phyloP scores from a whole-genome alignment of 202 grass and related monocot species.

The Hordeum pubiflorum region DNA sequence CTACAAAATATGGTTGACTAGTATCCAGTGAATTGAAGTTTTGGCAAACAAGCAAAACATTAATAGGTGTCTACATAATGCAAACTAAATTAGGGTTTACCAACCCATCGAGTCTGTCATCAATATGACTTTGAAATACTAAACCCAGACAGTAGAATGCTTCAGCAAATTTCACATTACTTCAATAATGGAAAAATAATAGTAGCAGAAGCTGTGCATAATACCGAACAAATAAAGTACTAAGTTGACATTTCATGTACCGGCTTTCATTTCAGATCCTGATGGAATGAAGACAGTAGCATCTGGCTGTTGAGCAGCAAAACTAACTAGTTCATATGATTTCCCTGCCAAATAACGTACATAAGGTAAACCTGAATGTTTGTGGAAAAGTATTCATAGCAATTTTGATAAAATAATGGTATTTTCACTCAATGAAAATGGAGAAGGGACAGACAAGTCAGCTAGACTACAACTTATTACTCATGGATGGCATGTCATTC shows the following conservation, averaged over 20 bases:
- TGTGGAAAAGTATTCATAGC: not conserved
- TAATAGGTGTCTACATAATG: not conserved
- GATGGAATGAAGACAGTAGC: slow-evolving; percentile 67
- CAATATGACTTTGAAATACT: not conserved
- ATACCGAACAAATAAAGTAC: not conserved
- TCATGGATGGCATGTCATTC: not conserved
- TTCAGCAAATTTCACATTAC: not conserved
- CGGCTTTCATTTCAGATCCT: slow-evolving; percentile 50
- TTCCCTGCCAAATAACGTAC: slow-evolving; percentile 48
- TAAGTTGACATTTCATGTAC: slow-evolving; percentile 32
- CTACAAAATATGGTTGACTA: not conserved
- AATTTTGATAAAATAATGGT: not conserved
- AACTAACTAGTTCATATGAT: slow-evolving; percentile 68
- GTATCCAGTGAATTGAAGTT: not conserved
- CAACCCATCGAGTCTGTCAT: not conserved
- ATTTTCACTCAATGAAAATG: not conserved
- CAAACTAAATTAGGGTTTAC: not conserved
- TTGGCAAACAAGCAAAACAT: not conserved
- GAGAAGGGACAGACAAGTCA: not conserved
- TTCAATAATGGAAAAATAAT: not conserved
- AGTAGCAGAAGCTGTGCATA: not conserved
- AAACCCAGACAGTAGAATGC: not conserved
- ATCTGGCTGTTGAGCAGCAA: slow-evolving; percentile 57
- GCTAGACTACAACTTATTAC: not conserved
- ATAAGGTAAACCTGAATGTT: slow-evolving; percentile 6